Conservation (phyloP, 169 alveolate genomes). For the Plasmodium knowlesi region DNA sequence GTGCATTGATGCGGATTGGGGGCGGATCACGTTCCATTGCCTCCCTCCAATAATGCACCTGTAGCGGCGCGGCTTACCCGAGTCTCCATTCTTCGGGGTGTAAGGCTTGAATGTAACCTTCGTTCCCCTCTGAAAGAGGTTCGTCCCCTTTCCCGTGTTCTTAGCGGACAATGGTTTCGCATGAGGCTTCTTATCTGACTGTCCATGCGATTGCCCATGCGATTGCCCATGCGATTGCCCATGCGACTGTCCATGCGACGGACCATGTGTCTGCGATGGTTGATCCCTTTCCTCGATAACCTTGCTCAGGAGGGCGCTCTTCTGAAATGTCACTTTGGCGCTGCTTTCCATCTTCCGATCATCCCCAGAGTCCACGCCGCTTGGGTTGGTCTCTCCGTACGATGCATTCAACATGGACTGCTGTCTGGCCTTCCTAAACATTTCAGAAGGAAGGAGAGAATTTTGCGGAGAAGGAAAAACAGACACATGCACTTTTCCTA, state of each 20-base stretch:
- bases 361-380: not conserved
- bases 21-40: not conserved
- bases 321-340: not conserved
- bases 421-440: conserved; percentile 72
- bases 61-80: not conserved
- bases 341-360: not conserved
- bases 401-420: not conserved
- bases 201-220: not conserved
- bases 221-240: not conserved
- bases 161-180: not conserved
- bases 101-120: conserved; percentile 52
- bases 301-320: not conserved
- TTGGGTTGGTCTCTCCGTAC: not conserved
- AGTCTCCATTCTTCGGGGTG: conserved; percentile 5
- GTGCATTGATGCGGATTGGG: not conserved
- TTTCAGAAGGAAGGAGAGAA: conserved; percentile 88
- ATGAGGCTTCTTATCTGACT: not conserved
- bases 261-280: not conserved
- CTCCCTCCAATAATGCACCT: not conserved
- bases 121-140: not conserved
- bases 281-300: not conserved
- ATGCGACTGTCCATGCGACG: not conserved
- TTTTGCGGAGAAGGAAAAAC: conserved; percentile 82
- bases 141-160: not conserved
- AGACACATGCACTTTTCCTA: conserved; percentile 84